Evolutionary conservation across 1,284 basidiomycete genomes (phyloP).

Genomic region (Pascua sp.): DNA sequence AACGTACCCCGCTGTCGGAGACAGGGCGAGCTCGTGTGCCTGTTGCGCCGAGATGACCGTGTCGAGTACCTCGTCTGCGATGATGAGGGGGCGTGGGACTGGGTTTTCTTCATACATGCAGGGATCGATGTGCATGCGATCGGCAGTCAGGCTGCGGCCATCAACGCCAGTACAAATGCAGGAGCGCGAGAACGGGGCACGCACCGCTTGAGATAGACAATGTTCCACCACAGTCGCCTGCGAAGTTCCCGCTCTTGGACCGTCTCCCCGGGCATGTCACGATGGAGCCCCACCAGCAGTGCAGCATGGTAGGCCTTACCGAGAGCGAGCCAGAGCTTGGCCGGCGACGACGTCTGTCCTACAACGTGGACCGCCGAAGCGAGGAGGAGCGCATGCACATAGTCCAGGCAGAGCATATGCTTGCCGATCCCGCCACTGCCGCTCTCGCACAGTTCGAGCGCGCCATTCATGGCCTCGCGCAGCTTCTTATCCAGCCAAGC

Average conservation of each 20-base stretch:
- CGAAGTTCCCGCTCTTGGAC: slow-evolving; percentile 2
- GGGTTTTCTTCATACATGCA: not conserved
- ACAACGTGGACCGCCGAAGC: not conserved
- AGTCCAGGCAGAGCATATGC: not conserved
- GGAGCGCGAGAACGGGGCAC: not conserved
- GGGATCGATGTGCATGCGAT: not conserved
- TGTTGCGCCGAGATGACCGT: no score
- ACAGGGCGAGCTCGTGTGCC: no score
- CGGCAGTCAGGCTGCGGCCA: not conserved
- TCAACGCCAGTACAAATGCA: not conserved
- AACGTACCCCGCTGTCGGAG: no score
- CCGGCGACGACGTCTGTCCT: not conserved
- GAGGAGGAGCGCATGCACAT: slow-evolving; percentile 2
- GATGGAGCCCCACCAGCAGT: not conserved
- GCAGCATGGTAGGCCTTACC: slow-evolving; percentile 4
- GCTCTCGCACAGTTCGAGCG: slow-evolving; percentile 1
- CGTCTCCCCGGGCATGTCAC: not conserved
- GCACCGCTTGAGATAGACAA: not conserved
- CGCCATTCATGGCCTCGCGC: not conserved
- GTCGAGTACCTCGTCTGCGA: not conserved
- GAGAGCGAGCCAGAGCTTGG: not conserved
- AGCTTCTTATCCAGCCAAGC: not conserved
- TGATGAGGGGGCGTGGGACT: not conserved
- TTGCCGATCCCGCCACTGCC: not conserved
- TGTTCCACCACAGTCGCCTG: slow-evolving; percentile 2